Evolutionary conservation across 2,329 filamentous ascomycete species (phyloP).

Genomic region (Aaosphaeria arxii): DNA sequence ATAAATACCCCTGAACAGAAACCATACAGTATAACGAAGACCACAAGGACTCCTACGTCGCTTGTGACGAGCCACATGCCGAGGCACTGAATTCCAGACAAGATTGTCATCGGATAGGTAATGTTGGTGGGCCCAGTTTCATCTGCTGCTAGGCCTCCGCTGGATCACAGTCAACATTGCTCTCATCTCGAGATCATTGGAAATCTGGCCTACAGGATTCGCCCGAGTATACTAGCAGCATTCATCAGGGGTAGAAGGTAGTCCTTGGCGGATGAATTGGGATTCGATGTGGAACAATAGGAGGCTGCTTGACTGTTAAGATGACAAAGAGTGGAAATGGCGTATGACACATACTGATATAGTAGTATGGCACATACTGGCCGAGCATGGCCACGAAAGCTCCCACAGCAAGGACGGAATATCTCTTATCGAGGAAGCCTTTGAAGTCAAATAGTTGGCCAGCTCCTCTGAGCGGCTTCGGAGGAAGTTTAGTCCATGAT

Average conservation of each 20-base stretch:
- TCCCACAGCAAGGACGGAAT: slow-evolving; percentile 5
- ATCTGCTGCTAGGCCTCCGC: slow-evolving; percentile 4
- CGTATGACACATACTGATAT: slow-evolving; percentile 4
- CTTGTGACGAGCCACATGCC: slow-evolving; percentile 4
- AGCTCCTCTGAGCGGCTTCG: background rate
- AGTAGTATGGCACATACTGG: slow-evolving; percentile 6
- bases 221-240: slow-evolving; percentile 4
- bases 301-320: background rate
- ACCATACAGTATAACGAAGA: slow-evolving; percentile 5
- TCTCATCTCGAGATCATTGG: background rate
- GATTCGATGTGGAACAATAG: slow-evolving; percentile 3
- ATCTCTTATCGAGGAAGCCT: slow-evolving; percentile 5
- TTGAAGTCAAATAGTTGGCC: slow-evolving; percentile 5
- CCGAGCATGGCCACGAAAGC: slow-evolving; percentile 6
- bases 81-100: slow-evolving; percentile 4
- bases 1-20: slow-evolving; percentile 8
- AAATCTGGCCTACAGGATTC: slow-evolving; percentile 1
- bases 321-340: background rate
- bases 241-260: slow-evolving; percentile 6
- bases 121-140: slow-evolving; percentile 3
- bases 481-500: slow-evolving; percentile 2
- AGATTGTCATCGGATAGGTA: slow-evolving; percentile 4
- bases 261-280: slow-evolving; percentile 1
- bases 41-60: slow-evolving; percentile 1
- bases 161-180: background rate